These are phyloP conservation scores for Scenedesmus sp. DNA, from an alignment of 163 green algal genomes.

Conservation along the genomic window DNA sequence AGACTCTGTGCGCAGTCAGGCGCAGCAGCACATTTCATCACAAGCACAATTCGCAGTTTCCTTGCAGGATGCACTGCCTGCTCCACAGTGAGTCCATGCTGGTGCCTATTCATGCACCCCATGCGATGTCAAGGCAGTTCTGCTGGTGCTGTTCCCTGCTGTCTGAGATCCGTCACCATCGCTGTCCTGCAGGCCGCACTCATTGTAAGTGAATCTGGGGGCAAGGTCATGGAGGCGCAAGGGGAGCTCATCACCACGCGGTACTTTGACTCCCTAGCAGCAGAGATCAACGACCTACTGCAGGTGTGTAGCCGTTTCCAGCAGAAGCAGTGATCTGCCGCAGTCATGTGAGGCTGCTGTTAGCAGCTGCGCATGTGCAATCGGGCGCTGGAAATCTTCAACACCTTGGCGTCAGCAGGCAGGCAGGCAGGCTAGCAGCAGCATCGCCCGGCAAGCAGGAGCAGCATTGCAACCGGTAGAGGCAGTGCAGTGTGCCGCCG, in stretches of 20 bases:
- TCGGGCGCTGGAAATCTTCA: too few species aligned
- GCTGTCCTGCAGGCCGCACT: slow-evolving; percentile 41
- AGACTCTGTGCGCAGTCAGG: neutral
- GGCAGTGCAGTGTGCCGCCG: too few species aligned
- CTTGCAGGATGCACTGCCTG: neutral
- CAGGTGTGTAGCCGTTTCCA: slow-evolving; percentile 54
- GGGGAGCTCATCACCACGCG: slow-evolving; percentile 89
- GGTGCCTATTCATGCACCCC: neutral
- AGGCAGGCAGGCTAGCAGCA: neutral
- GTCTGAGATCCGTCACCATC: neutral
- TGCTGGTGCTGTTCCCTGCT: neutral
- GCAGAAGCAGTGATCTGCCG: neutral
- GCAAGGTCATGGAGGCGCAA: slow-evolving; percentile 73
- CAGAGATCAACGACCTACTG: slow-evolving; percentile 89
- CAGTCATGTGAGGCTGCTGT: neutral
- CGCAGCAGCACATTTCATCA: neutral
- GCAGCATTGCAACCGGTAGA: too few species aligned
- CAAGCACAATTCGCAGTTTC: neutral
- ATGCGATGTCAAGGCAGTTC: neutral
- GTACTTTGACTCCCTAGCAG: slow-evolving; percentile 89
- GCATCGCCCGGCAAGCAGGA: neutral
- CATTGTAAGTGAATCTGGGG: slow-evolving; percentile 72
- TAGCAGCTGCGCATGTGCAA: neutral
- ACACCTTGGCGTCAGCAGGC: too few species aligned
- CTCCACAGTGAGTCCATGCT: neutral